phyloP scores from a whole-genome alignment of 1,284 basidiomycete species.

The Trichosporon faecale region DNA sequence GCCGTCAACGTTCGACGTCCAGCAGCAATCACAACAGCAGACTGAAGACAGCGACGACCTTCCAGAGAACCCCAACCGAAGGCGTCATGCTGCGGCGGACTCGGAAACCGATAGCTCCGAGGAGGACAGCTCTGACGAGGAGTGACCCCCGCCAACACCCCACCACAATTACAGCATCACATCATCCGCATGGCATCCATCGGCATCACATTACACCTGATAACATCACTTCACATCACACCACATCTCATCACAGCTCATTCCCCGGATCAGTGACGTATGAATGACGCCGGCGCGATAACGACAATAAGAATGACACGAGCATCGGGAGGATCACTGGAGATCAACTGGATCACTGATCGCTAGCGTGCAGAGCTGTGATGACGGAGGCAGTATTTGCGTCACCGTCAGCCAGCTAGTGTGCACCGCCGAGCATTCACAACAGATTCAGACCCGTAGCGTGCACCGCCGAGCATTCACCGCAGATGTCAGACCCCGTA shows the following conservation, averaged over 20 bases:
- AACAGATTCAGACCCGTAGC: too few species aligned
- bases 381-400: too few species aligned
- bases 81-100: constrained; percentile 14
- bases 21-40: neutral
- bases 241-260: too few species aligned
- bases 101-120: constrained; percentile 21
- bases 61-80: constrained; percentile 27
- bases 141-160: neutral
- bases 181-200: neutral
- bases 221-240: too few species aligned
- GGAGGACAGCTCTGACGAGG: constrained; percentile 17
- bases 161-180: neutral
- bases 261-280: too few species aligned
- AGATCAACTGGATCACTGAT: too few species aligned
- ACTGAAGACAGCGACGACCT: constrained; percentile 17
- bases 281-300: neutral
- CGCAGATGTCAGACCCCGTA: too few species aligned
- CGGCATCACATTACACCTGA: too few species aligned
- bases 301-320: neutral
- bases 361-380: too few species aligned
- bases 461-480: too few species aligned
- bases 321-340: neutral
- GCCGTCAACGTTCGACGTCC: neutral
- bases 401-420: too few species aligned
- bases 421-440: too few species aligned